phyloP scores from a whole-genome alignment of 2,329 filamentous ascomycete species.

The Fusarium multiceps region DNA sequence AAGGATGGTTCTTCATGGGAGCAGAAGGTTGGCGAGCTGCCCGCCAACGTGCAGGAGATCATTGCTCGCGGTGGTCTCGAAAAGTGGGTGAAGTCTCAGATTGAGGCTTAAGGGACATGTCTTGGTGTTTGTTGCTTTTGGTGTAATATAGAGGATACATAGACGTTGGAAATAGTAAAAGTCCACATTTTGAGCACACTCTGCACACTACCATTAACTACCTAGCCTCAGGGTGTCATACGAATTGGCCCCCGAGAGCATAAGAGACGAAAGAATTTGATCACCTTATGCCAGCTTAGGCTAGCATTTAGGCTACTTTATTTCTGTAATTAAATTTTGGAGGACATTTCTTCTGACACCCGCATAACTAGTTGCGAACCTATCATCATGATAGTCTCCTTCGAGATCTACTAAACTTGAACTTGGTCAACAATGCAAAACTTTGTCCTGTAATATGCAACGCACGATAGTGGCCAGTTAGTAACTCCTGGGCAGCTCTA shows the following conservation, averaged over 20 bases:
- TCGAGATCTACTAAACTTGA: not conserved
- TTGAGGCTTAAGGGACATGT: conserved; percentile 48
- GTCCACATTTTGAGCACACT: not conserved
- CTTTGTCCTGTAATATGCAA: not conserved
- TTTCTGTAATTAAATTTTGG: too few relatives aligned
- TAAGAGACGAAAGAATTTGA: too few relatives aligned
- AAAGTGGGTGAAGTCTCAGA: conserved; percentile 82
- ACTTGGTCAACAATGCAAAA: too few relatives aligned
- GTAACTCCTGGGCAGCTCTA: conserved; percentile 76
- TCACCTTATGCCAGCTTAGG: too few relatives aligned
- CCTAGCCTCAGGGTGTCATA: too few relatives aligned
- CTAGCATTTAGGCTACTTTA: too few relatives aligned
- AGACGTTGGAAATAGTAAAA: conserved; percentile 23
- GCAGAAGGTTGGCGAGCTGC: conserved; percentile 84
- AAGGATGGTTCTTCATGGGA: conserved; percentile 76
- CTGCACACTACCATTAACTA: not conserved
- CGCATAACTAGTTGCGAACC: too few relatives aligned
- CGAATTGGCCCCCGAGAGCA: too few relatives aligned
- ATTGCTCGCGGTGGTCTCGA: conserved; percentile 82
- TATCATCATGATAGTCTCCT: not conserved
- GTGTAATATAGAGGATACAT: conserved; percentile 24
- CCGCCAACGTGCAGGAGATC: conserved; percentile 87
- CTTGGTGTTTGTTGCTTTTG: not conserved
- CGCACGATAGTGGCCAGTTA: conserved; percentile 45
- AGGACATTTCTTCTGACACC: too few relatives aligned